Conservation (phyloP, 2,329 filamentous ascomycete genomes). For the Stachybotrys echinatus region DNA sequence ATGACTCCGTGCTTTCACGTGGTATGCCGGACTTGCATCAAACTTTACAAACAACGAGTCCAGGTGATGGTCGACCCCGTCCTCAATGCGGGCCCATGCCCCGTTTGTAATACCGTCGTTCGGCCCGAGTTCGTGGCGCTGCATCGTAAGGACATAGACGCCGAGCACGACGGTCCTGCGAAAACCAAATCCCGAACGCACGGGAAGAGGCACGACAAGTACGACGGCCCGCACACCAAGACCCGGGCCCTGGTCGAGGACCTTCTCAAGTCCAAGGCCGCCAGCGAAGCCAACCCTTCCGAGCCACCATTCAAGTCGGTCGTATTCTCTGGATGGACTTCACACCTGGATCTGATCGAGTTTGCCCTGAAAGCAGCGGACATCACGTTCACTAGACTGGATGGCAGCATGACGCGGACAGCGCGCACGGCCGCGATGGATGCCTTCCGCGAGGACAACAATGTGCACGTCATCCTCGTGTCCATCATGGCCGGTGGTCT, state of each 20-base stretch:
- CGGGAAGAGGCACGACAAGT: conserved; percentile 60
- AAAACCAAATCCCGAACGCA: conserved; percentile 22
- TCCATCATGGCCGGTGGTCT: conserved; percentile 90
- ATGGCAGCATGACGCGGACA: conserved; percentile 78
- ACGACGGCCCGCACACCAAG: conserved; percentile 87
- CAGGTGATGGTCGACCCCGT: conserved; percentile 29
- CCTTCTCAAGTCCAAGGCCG: conserved; percentile 58
- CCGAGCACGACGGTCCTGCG: conserved; percentile 49
- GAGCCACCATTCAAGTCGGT: conserved; percentile 85
- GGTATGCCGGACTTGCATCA: conserved; percentile 71
- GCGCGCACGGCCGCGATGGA: conserved; percentile 73
- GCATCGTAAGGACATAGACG: conserved; percentile 53
- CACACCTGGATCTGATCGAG: conserved; percentile 87
- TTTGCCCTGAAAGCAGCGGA: conserved; percentile 64
- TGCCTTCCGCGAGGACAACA: conserved; percentile 66
- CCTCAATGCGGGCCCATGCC: conserved; percentile 51
- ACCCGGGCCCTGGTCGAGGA: conserved; percentile 76
- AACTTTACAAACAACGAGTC: conserved; percentile 50
- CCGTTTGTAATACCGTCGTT: conserved; percentile 61
- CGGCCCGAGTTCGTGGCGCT: conserved; percentile 64
- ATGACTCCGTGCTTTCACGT: conserved; percentile 88
- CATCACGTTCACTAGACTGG: conserved; percentile 74
- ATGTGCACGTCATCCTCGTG: conserved; percentile 76
- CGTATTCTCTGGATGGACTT: conserved; percentile 94
- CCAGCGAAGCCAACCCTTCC: conserved; percentile 54